phyloP scores from a whole-genome alignment of 805 yeast genomes.

The Saitoella complicata region DNA sequence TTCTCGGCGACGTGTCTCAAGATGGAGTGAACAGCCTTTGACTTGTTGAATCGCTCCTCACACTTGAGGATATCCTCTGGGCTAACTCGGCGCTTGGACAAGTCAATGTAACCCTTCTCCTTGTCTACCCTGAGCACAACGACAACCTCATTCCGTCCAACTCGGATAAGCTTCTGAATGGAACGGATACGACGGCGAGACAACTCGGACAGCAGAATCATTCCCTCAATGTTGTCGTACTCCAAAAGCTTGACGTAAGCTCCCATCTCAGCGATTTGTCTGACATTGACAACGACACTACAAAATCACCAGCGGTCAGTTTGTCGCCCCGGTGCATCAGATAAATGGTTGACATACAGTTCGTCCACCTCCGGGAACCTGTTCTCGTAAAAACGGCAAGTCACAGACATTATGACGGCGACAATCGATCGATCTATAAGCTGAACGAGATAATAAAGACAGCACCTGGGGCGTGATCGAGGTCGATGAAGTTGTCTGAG shows the following conservation, averaged over 20 bases:
- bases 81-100: constrained; percentile 94
- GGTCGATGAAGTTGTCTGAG: too few relatives aligned
- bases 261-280: constrained; percentile 89
- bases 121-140: constrained; percentile 96
- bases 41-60: constrained; percentile 92
- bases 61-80: constrained; percentile 93
- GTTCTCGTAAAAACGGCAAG: constrained; percentile 95
- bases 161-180: constrained; percentile 92
- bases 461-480: too few relatives aligned
- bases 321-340: too few relatives aligned
- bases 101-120: constrained; percentile 95
- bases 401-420: constrained; percentile 44
- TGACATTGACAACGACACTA: not conserved
- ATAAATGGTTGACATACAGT: constrained; percentile 82
- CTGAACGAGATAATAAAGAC: too few relatives aligned
- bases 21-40: constrained; percentile 96
- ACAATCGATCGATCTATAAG: not conserved
- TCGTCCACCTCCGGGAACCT: constrained; percentile 98
- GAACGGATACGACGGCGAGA: constrained; percentile 98
- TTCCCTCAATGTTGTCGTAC: constrained; percentile 96
- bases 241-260: constrained; percentile 92
- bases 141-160: constrained; percentile 95
- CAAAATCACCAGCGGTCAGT: not conserved
- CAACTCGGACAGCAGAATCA: constrained; percentile 88
- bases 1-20: constrained; percentile 97